phyloP scores from a whole-genome alignment of 1,284 basidiomycete genomes.

The Cryptococcus deneoformans region DNA sequence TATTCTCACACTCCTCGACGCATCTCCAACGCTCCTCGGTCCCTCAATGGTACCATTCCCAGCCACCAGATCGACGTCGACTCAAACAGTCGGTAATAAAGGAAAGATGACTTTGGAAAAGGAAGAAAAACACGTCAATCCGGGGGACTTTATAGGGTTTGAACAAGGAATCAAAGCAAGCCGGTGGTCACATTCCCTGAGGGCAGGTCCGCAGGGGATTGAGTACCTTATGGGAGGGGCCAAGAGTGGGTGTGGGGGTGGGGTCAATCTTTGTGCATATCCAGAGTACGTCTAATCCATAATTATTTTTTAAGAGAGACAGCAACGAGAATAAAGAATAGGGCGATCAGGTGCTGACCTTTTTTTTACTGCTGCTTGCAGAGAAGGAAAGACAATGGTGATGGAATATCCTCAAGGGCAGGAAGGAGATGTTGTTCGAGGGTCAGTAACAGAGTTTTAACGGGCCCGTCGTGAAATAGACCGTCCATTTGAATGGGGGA shows the following conservation, averaged over 20 bases:
- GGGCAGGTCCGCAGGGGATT: conserved; percentile 17
- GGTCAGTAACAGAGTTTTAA: too few species aligned
- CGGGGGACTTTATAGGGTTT: conserved; percentile 28
- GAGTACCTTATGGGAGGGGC: conserved; percentile 27
- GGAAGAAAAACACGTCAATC: conserved; percentile 7
- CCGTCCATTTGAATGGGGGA: not conserved
- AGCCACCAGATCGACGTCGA: not conserved
- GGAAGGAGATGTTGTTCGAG: not conserved
- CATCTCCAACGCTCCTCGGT: not conserved
- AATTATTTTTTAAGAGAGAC: too few species aligned
- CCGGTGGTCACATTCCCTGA: conserved; percentile 21
- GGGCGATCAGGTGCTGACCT: not conserved
- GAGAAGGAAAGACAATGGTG: not conserved
- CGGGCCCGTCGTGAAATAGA: not conserved
- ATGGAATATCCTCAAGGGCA: not conserved
- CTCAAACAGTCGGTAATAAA: not conserved
- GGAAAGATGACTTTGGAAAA: not conserved
- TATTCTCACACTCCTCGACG: conserved; percentile 15
- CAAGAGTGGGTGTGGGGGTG: not conserved
- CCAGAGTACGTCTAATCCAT: conserved; percentile 19
- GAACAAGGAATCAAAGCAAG: conserved; percentile 9
- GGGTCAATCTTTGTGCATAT: conserved; percentile 23
- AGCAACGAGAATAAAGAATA: too few species aligned
- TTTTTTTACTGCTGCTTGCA: not conserved
- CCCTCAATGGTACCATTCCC: not conserved